Percentiles rank a stretch among this genome's conserved stretches.
phyloP scores from a whole-genome alignment of 495 filamentous ascomycete genomes.

The Neurospora sp. region DNA sequence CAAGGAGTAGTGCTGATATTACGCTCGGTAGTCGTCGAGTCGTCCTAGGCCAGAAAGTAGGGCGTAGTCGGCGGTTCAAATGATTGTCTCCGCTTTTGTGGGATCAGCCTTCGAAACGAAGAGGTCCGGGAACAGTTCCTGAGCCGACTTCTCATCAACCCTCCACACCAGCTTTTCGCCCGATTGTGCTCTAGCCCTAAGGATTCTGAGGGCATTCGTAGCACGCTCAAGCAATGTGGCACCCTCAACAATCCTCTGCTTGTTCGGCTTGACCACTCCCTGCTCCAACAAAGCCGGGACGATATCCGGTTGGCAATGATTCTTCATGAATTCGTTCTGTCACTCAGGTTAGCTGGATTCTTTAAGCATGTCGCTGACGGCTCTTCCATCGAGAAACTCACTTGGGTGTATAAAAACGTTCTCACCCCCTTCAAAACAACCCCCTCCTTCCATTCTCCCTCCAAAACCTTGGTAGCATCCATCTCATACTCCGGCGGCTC shows the following conservation, averaged over 20 bases:
- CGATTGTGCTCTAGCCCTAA: conserved; percentile 33
- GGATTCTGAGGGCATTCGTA: conserved; percentile 30
- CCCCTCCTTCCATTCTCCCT: conserved; percentile 34
- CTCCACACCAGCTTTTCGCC: conserved; percentile 44
- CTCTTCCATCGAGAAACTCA: conserved; percentile 13
- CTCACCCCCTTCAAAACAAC: conserved; percentile 40
- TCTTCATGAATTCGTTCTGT: conserved; percentile 40
- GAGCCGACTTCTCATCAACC: conserved; percentile 21
- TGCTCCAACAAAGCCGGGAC: conserved; percentile 37
- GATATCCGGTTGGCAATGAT: conserved; percentile 38
- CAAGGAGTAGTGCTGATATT: neutral
- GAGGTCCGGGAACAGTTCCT: neutral
- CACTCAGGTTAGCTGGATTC: neutral
- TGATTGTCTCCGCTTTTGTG: neutral
- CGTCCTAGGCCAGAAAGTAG: conserved; percentile 3
- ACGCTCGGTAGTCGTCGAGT: neutral
- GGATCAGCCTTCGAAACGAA: neutral
- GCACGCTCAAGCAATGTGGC: conserved; percentile 39
- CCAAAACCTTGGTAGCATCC: conserved; percentile 22
- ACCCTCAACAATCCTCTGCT: conserved; percentile 36
- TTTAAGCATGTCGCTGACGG: neutral
- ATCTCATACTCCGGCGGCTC: conserved; percentile 34
- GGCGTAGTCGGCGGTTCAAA: neutral
- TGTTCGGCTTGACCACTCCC: conserved; percentile 37
- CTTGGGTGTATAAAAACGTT: conserved; percentile 37